Percentiles rank a stretch among this genome's conserved stretches.
These are phyloP conservation scores for Gossypium schwendimanii DNA, from an alignment of 441 rosid genomes.

Conservation along the genomic window DNA sequence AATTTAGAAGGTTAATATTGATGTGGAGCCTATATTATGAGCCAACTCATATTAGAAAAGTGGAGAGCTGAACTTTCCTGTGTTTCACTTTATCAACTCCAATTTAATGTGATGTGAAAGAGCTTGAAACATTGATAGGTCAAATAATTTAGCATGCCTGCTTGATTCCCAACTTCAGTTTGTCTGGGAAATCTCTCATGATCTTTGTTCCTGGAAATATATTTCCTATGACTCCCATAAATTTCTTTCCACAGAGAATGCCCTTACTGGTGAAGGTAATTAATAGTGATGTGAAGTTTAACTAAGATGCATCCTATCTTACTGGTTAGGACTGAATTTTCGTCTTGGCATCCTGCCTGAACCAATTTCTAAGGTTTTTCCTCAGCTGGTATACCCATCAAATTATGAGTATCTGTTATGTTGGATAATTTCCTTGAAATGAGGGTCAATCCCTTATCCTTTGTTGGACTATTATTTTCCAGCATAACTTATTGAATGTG, in stretches of 20 bases:
- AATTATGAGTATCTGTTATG: background rate
- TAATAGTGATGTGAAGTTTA: background rate
- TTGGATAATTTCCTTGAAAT: constrained; percentile 1
- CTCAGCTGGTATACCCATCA: background rate
- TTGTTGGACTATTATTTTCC: background rate
- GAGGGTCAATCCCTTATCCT: background rate
- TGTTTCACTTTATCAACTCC: constrained; percentile 5
- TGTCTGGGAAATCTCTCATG: background rate
- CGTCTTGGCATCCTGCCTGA: constrained; percentile 5
- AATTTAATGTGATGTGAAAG: background rate
- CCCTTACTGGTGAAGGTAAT: background rate
- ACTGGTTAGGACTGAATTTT: constrained; percentile 1
- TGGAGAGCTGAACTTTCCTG: background rate
- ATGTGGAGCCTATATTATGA: background rate
- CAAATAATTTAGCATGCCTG: background rate
- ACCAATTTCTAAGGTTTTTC: constrained; percentile 2
- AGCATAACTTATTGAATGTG: background rate
- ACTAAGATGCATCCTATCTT: constrained; percentile 2
- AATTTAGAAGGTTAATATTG: background rate
- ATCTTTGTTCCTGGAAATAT: background rate
- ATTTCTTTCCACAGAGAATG: background rate
- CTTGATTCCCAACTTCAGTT: background rate
- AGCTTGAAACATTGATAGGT: background rate
- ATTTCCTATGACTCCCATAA: background rate
- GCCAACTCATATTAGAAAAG: background rate